Base-by-base conservation (phyloP, 108 stramenopile genomes). In the Cyclotella sp. region DNA sequence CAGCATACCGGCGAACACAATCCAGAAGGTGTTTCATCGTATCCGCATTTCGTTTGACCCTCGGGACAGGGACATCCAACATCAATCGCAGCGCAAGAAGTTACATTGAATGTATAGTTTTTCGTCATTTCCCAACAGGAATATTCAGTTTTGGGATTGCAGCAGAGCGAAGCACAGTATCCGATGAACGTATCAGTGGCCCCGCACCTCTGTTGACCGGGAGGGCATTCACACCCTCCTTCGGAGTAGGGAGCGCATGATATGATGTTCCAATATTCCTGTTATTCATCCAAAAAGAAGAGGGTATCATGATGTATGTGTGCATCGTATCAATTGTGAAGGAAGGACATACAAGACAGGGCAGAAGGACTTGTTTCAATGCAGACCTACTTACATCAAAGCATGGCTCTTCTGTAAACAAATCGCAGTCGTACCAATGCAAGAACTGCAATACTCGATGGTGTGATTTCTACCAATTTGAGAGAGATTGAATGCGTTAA, bases 251-350 rank as follows among this genome's bases (percentile, higher is more conserved):
- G 47, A n/a, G 47, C 47, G 47, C 47, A 49, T 49, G 47, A 49
- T n/a, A 49, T 49, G 9, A 49, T 49, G n/a, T 49, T 49, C 47
- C 47, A 49, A n/a, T 49, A n/a, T 9, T 49, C 47, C 47, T 49
- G 34, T 34, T 34, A 5, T 34, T 34, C 34, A 6, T 49, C 6
- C 3, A 49, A 49, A n/a, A 45, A 45, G 13, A 45, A 12, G 44
- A 12, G 9, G n/a, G n/a, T n/a, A n/a, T n/a, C n/a, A n/a, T n/a
- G n/a, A n/a, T n/a, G n/a, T n/a, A n/a, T n/a, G n/a, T n/a, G n/a
- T n/a, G n/a, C 44, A 45, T 45, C 13, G 44, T 45, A 45, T 13
- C n/a, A n/a, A n/a, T n/a, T 34, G 34, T 34, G 34, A 34, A 34
- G 34, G 2, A 5, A 34, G 34, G 34, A 34, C 2, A 34, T n/a